These are phyloP conservation scores for Lachancea fermentati DNA, from an alignment of 805 yeast genomes.

Conservation along the genomic window DNA sequence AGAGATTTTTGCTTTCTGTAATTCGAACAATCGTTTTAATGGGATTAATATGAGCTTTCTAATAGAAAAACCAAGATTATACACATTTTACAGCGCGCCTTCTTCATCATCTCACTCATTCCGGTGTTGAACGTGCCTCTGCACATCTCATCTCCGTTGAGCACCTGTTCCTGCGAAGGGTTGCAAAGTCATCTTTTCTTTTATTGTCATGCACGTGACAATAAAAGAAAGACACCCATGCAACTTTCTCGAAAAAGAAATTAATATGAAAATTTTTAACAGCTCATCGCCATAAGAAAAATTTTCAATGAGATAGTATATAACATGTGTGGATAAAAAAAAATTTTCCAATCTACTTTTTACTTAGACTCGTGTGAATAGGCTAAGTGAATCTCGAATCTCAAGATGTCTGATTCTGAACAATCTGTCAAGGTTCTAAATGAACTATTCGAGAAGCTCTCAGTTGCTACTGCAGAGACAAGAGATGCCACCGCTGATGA, in stretches of 20 bases:
- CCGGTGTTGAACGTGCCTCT: too few relatives aligned
- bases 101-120: too few relatives aligned
- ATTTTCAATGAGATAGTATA: slow-evolving; percentile 2
- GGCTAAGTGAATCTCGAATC: slow-evolving; percentile 4
- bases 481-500: slow-evolving; percentile 82
- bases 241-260: not conserved
- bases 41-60: not conserved
- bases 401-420: slow-evolving; percentile 41
- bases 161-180: too few relatives aligned
- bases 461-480: slow-evolving; percentile 82
- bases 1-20: not conserved
- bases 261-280: not conserved
- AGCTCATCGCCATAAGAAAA: slow-evolving; percentile 2
- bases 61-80: not conserved
- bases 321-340: slow-evolving; percentile 7
- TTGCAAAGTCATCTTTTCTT: too few relatives aligned
- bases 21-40: not conserved
- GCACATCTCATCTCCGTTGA: too few relatives aligned
- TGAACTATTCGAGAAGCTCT: slow-evolving; percentile 87
- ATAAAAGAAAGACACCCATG: not conserved
- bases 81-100: too few relatives aligned
- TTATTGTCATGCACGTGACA: not conserved
- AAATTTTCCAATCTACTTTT: slow-evolving; percentile 1
- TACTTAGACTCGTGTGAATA: not conserved
- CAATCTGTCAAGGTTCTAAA: slow-evolving; percentile 68